A percentile compares a stretch with the other conserved stretches of the same genome.
Conservation (phyloP, 2,329 filamentous ascomycete species). For the Lasiodiplodia citricola region DNA sequence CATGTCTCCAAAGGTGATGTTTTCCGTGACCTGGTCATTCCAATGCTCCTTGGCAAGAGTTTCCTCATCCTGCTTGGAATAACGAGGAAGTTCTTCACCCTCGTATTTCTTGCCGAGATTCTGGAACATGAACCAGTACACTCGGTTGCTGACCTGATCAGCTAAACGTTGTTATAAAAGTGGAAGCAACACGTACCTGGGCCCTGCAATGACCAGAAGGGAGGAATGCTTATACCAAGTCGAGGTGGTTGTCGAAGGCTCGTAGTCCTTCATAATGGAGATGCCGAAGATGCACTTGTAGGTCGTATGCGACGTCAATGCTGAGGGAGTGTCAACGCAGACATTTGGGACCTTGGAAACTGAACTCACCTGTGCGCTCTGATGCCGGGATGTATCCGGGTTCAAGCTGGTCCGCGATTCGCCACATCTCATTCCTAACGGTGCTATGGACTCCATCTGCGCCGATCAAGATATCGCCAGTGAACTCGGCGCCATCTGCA, state of each 20-base stretch:
- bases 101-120: conserved; percentile 33
- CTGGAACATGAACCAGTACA: conserved; percentile 35
- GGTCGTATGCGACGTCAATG: not conserved
- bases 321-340: not conserved
- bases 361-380: not conserved
- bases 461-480: conserved; percentile 22
- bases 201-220: conserved; percentile 31
- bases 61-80: conserved; percentile 41
- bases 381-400: conserved; percentile 13
- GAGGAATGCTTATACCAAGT: conserved; percentile 29
- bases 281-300: conserved; percentile 25
- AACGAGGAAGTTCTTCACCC: conserved; percentile 36
- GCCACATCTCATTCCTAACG: conserved; percentile 23
- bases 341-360: not conserved
- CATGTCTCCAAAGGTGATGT: conserved; percentile 42
- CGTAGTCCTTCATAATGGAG: conserved; percentile 8
- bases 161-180: not conserved
- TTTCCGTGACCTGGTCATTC: conserved; percentile 36
- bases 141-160: conserved; percentile 20
- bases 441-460: conserved; percentile 26
- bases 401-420: conserved; percentile 26
- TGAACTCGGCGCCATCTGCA: not conserved
- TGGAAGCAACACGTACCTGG: not conserved
- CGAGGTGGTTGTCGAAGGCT: conserved; percentile 9
- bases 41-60: conserved; percentile 35